phyloP scores from a whole-genome alignment of 805 yeast genomes.

The Grigorovia jiainica region DNA sequence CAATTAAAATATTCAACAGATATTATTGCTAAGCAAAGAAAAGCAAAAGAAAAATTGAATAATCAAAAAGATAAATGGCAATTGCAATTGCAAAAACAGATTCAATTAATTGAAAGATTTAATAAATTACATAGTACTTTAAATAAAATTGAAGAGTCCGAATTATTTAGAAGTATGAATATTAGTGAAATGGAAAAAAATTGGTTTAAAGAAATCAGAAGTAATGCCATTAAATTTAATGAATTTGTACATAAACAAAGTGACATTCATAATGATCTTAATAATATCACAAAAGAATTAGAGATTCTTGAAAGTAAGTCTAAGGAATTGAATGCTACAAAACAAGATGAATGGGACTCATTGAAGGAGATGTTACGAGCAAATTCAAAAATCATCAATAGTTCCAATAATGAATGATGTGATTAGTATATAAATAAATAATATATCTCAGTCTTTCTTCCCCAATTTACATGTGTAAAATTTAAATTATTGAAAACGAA shows the following conservation, averaged over 20 bases:
- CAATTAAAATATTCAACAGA: constrained; percentile 30
- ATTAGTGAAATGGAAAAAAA: constrained; percentile 33
- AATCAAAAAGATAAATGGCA: constrained; percentile 12
- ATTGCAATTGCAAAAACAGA: constrained; percentile 27
- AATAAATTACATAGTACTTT: constrained; percentile 23
- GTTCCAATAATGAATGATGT: neutral
- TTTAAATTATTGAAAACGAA: no score
- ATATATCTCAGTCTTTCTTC: no score
- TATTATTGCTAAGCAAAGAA: constrained; percentile 11
- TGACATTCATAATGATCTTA: constrained; percentile 21
- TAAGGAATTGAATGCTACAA: neutral
- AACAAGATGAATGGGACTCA: constrained; percentile 25
- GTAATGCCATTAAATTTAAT: constrained; percentile 26
- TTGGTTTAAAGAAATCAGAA: constrained; percentile 39
- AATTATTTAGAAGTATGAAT: constrained; percentile 18
- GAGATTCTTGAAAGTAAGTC: constrained; percentile 8
- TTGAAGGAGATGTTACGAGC: constrained; percentile 26
- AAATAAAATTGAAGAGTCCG: constrained; percentile 11
- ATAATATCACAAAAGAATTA: constrained; percentile 22
- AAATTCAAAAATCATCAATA: constrained; percentile 13
- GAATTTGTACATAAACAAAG: constrained; percentile 5
- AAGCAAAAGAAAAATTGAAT: constrained; percentile 9
- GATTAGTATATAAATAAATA: neutral
- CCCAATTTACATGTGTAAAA: no score
- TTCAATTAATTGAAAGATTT: constrained; percentile 25